Conservation (phyloP, 75 land plant species). For the Selaginella tamariscina region DNA sequence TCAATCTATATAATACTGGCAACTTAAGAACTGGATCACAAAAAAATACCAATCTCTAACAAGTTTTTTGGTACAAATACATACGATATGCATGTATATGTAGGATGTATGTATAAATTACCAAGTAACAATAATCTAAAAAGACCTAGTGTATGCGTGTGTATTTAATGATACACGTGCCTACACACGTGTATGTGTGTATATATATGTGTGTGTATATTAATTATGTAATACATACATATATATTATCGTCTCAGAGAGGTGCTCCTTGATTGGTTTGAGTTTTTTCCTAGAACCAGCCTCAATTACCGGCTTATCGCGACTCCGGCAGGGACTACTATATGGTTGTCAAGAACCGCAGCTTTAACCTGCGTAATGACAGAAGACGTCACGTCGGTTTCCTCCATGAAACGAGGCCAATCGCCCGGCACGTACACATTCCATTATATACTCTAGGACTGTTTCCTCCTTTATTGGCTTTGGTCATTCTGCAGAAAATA, state of each 20-base stretch:
- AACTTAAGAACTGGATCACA: too few species aligned
- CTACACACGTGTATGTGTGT: background rate
- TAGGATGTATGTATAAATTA: background rate
- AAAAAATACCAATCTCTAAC: too few species aligned
- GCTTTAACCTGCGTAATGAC: slow-evolving; percentile 25
- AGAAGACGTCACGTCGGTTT: slow-evolving; percentile 27
- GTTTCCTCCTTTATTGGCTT: slow-evolving; percentile 64
- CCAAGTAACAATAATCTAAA: background rate
- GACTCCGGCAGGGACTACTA: too few species aligned
- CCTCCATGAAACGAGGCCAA: slow-evolving; percentile 52
- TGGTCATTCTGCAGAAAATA: slow-evolving; percentile 43
- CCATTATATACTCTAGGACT: slow-evolving; percentile 42
- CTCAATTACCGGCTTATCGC: too few species aligned
- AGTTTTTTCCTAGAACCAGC: slow-evolving; percentile 52
- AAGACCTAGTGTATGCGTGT: background rate
- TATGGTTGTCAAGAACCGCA: slow-evolving; percentile 39
- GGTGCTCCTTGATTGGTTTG: slow-evolving; percentile 65
- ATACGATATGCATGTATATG: too few species aligned
- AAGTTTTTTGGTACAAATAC: too few species aligned
- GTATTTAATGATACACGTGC: background rate
- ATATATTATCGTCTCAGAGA: slow-evolving; percentile 48
- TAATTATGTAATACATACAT: background rate
- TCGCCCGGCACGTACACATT: slow-evolving; percentile 43
- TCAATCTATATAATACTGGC: background rate
- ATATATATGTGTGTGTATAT: too few species aligned